Percentiles rank a stretch among this genome's conserved stretches.
Conservation (phyloP, 2,329 filamentous ascomycete genomes). For the Sporothrix sp. region DNA sequence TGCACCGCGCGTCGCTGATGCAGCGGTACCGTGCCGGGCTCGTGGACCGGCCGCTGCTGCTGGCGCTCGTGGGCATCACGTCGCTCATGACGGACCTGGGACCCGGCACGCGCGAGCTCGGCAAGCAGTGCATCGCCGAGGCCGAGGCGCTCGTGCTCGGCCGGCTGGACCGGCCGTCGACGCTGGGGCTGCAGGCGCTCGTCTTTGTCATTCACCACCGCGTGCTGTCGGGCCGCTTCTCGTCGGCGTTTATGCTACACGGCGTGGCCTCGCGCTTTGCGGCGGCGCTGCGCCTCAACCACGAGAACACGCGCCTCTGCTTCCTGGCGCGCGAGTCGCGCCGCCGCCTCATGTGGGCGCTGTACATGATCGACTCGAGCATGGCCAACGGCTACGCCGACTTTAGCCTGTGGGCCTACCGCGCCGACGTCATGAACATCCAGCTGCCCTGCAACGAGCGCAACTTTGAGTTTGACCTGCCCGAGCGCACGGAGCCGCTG, state of each 20-base stretch:
- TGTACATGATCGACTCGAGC: conserved; percentile 38
- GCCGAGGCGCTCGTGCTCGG: conserved; percentile 43
- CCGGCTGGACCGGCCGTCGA: conserved; percentile 46
- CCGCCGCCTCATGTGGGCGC: conserved; percentile 39
- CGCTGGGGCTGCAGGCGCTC: conserved; percentile 42
- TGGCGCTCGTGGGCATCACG: conserved; percentile 47
- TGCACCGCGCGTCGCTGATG: conserved; percentile 51
- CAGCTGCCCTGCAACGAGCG: conserved; percentile 41
- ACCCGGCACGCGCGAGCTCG: conserved; percentile 41
- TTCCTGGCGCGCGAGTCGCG: conserved; percentile 36
- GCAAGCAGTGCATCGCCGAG: conserved; percentile 44
- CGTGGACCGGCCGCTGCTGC: conserved; percentile 43
- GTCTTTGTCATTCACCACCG: conserved; percentile 39
- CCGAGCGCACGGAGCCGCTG: conserved; percentile 44
- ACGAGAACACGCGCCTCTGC: conserved; percentile 36
- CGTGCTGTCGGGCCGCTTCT: conserved; percentile 35
- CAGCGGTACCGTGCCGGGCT: conserved; percentile 48
- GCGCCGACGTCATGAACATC: conserved; percentile 31
- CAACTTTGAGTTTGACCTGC: conserved; percentile 47
- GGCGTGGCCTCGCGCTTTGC: conserved; percentile 38
- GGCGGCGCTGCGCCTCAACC: conserved; percentile 39
- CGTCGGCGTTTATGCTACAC: conserved; percentile 38
- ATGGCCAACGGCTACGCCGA: conserved; percentile 38
- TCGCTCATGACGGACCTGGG: conserved; percentile 46
- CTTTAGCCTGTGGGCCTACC: conserved; percentile 34